phyloP scores from a whole-genome alignment of 164 flowering plant species.

The Annona cherimola region DNA sequence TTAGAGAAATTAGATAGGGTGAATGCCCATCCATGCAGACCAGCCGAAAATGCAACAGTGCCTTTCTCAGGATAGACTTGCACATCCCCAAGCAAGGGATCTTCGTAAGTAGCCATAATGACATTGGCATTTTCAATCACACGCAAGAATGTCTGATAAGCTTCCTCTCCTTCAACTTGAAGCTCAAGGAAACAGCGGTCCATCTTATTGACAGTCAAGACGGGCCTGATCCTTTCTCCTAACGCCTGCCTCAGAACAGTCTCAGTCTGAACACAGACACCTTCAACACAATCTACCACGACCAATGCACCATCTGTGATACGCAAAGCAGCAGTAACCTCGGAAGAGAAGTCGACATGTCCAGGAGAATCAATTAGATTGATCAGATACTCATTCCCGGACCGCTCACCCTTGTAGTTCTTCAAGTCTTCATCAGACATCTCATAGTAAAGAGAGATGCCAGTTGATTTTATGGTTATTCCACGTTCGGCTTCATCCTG shows the following conservation, averaged over 20 bases:
- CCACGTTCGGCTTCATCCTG: constrained; percentile 35
- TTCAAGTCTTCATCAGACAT: constrained; percentile 18
- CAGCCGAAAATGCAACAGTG: constrained; percentile 27
- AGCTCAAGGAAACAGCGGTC: constrained; percentile 29
- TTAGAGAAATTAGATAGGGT: constrained; percentile 25
- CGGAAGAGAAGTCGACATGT: constrained; percentile 29
- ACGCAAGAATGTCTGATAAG: constrained; percentile 22
- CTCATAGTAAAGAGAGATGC: constrained; percentile 25
- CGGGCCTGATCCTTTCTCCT: constrained; percentile 29
- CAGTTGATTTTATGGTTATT: constrained; percentile 27
- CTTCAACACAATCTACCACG: constrained; percentile 28
- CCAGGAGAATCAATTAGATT: constrained; percentile 34
- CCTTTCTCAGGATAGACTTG: constrained; percentile 27
- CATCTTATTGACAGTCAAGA: constrained; percentile 27
- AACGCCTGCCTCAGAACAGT: constrained; percentile 27
- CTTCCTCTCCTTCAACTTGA: constrained; percentile 29
- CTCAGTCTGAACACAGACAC: constrained; percentile 31
- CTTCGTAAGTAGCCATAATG: constrained; percentile 26
- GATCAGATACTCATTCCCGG: constrained; percentile 25
- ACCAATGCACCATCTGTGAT: constrained; percentile 31
- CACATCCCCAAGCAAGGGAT: constrained; percentile 23
- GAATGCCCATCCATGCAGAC: constrained; percentile 29
- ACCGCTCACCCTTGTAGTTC: constrained; percentile 21
- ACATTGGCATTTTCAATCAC: constrained; percentile 31
- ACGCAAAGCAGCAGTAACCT: constrained; percentile 25